Base-by-base conservation (phyloP, 2,329 filamentous ascomycete species). In the Hypoxylon sp. region DNA sequence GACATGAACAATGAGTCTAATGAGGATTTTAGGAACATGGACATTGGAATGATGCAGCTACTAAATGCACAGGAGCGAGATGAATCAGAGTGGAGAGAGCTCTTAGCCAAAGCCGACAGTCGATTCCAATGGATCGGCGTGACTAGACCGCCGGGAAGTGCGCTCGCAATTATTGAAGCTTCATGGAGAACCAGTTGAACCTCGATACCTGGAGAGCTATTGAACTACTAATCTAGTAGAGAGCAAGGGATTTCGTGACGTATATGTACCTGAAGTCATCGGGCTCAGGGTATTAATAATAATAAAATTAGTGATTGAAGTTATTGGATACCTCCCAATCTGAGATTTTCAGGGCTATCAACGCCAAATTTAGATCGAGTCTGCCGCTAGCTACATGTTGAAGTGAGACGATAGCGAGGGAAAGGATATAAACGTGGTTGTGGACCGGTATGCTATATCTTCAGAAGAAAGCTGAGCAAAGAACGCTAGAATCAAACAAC, bases 1-100 rank as follows among this genome's bases (percentile, higher is more conserved):
- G 15, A 11, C 17, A 4, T 31, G 32, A 19, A n/a, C 10, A 32
- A 7, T 29, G 15, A 11, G n/a, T 2, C 53, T 56, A n/a, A 47
- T 21, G 3, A 1, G 13, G 15, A 27, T 29, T 31, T 17, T 47
- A 56, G 53, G 42, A 56, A 56, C 17, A 56, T 56, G 53, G 53
- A 56, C 6, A 56, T 56, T 19, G 53, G 53, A 11, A 56, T 56
- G 53, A 56, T 56, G 53, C 53, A 56, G 15, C 17, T 56, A 27
- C 10, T 56, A n/a, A 56, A 56, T 35, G 53, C 53, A 1, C 53
- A 47, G n/a, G 53, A 56, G 13, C 39, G 53, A 35, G 53, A 56
- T 13, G 53, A 56, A 17, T 2, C 7, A 11, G 24, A 56, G 42
- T 56, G 53, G 53, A 56, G 42, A 19, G 53, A 47, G 19, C 53